Percentiles rank a stretch among this genome's conserved stretches.
Conservation (phyloP, 441 rosid genomes). For the Kokia cookei region DNA sequence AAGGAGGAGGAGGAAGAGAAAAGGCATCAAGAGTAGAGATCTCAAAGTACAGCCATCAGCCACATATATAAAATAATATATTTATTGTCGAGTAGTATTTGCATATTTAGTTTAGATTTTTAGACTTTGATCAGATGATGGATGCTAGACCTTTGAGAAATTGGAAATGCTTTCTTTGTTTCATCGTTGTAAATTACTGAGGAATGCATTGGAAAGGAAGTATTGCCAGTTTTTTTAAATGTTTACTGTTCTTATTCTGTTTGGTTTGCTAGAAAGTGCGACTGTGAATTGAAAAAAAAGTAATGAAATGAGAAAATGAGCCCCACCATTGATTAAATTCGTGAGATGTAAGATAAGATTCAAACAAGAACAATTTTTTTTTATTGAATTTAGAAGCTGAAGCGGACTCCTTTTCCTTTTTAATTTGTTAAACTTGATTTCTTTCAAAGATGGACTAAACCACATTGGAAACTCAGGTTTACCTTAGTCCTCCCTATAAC, state of each 20-base stretch:
- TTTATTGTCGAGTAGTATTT: neutral
- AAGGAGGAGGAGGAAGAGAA: constrained; percentile 12
- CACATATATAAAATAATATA: neutral
- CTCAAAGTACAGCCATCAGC: neutral
- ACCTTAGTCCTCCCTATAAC: no score
- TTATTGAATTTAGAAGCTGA: no score
- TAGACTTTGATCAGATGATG: neutral
- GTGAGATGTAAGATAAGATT: no score
- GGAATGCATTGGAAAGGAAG: neutral
- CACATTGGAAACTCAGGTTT: no score
- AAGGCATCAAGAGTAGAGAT: neutral
- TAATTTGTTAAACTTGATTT: no score
- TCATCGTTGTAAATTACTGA: neutral
- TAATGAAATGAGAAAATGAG: no score
- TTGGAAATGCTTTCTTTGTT: neutral
- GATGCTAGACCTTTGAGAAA: neutral
- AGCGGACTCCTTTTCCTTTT: no score
- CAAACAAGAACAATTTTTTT: no score
- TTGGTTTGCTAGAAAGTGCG: neutral
- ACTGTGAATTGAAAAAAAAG: no score
- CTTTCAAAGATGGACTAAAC: no score
- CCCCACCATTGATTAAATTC: no score
- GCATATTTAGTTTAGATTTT: neutral
- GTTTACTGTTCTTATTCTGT: neutral
- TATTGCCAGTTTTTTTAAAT: neutral